Percentiles rank a stretch among this genome's conserved stretches.
These are phyloP conservation scores for Rosa multiflora DNA, from an alignment of 306 rosid genomes.

Conservation along the genomic window DNA sequence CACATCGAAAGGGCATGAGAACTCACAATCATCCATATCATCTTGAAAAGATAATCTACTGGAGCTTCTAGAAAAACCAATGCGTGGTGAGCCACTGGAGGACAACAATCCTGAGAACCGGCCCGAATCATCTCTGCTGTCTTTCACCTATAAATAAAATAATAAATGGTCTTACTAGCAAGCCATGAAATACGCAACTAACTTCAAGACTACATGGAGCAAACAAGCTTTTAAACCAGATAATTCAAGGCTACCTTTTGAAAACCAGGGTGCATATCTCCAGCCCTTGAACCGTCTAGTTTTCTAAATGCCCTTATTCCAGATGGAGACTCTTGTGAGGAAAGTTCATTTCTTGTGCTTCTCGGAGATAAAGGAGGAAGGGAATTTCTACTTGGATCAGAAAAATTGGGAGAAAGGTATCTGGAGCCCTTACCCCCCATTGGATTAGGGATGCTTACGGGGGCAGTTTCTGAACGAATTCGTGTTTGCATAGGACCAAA, in stretches of 20 bases:
- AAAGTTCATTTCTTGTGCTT: slow-evolving; percentile 54
- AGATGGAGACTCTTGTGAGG: slow-evolving; percentile 78
- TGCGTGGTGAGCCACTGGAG: slow-evolving; percentile 78
- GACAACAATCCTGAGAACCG: slow-evolving; percentile 80
- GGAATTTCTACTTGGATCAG: slow-evolving; percentile 69
- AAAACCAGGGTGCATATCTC: slow-evolving; percentile 46
- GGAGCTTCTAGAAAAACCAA: slow-evolving; percentile 85
- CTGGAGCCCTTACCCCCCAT: slow-evolving; percentile 50
- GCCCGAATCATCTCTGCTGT: slow-evolving; percentile 82
- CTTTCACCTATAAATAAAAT: slow-evolving; percentile 51
- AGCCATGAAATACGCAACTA: slow-evolving; percentile 19
- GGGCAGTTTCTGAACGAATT: slow-evolving; percentile 67
- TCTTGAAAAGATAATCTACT: slow-evolving; percentile 85
- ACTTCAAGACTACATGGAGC: slow-evolving; percentile 25
- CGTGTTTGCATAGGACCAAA: slow-evolving; percentile 45
- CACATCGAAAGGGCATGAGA: slow-evolving; percentile 74
- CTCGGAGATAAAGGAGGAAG: slow-evolving; percentile 81
- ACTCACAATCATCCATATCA: slow-evolving; percentile 71
- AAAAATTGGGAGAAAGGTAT: slow-evolving; percentile 64
- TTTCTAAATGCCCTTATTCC: slow-evolving; percentile 69
- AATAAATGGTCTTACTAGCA: slow-evolving; percentile 28
- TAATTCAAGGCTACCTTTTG: slow-evolving; percentile 57
- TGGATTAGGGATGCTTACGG: slow-evolving; percentile 73
- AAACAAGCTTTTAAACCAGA: not conserved
- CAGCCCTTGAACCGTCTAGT: slow-evolving; percentile 57